Evolutionary conservation across 306 rosid species (phyloP).

Genomic region (Inga leiocalycina): DNA sequence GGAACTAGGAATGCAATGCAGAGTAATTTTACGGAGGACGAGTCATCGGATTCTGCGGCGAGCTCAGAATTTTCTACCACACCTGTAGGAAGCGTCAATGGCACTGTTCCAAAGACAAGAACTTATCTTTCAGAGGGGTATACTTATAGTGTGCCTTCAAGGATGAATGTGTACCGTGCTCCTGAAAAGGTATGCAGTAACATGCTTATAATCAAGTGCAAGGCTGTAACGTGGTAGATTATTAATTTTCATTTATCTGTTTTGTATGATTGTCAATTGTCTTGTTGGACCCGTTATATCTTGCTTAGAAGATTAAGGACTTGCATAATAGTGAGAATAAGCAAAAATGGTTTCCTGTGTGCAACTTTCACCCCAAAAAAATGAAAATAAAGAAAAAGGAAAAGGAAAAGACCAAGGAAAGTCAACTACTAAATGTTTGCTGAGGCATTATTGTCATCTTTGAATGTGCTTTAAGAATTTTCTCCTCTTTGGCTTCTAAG

Average conservation of each 20-base stretch:
- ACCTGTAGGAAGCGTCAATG: slow-evolving; percentile 80
- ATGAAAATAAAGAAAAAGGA: too few relatives aligned
- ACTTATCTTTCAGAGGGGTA: slow-evolving; percentile 75
- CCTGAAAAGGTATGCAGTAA: slow-evolving; percentile 59
- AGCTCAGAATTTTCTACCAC: slow-evolving; percentile 91
- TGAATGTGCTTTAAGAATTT: slow-evolving; percentile 1
- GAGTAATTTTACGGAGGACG: slow-evolving; percentile 76
- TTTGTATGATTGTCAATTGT: neutral
- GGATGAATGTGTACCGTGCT: slow-evolving; percentile 52
- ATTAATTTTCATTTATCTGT: neutral
- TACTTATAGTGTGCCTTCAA: slow-evolving; percentile 73
- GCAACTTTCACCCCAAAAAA: neutral
- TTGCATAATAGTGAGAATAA: neutral
- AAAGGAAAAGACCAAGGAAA: neutral
- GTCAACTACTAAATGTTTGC: neutral
- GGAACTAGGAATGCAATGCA: slow-evolving; percentile 49
- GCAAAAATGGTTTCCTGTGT: neutral
- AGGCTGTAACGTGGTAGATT: neutral
- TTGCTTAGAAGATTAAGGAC: neutral
- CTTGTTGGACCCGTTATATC: neutral
- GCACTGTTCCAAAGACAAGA: slow-evolving; percentile 52
- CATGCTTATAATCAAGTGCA: slow-evolving; percentile 18
- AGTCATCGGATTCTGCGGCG: slow-evolving; percentile 84
- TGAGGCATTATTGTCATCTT: neutral
- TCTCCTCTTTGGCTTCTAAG: slow-evolving; percentile 27